Evolutionary conservation across 176 grass and related monocot species (phyloP), one percentile per base, ranked within the genome.

Genomic region (Tuctoria greenei): DNA sequence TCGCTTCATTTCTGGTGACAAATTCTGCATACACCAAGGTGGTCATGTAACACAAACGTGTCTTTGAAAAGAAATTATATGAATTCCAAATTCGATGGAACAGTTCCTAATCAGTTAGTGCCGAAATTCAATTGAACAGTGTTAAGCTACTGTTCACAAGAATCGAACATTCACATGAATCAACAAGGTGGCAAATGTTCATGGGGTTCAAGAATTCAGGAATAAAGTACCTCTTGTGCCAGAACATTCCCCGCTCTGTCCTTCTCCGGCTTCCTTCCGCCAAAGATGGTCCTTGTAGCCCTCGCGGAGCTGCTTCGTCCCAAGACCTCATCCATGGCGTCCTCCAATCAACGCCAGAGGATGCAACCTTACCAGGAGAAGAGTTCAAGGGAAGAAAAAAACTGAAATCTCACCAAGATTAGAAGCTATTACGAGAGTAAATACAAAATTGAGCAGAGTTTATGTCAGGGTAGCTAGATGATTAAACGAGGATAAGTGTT

Each of bases 281-380:
- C 95, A 41, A 85, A 99, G 9, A 92, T 85, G 70, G 82, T 90
- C 80, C 77, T 90, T 23, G 87, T 82, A 69, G 77, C 89, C 75
- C 87, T 92, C 45, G 88, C 89, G 1, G 95, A 92, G 68, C 82
- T 85, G 64, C 86, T 83, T 11, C 71, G 34, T 65, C 76, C 83
- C 36, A 57, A 51, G 64, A 37, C 74, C 56, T 83, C 75, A 65
- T 84, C 72, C 82, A 83, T 85, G 62, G 72, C 44, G 24, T 60
- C 65, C 69, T 95, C 92, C 85, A 85, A 92, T 79, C 58, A 49
- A 25, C 70, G 69, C 26, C 41, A 51, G 60, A 82, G 20, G 50
- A 75, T 10, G 59, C 66, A 64, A 60, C 69, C 52, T 64, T 41
- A 57, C 61, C 42, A 75, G 14, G 38, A 24, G 12, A 38, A 57